A percentile compares a stretch with the other conserved stretches of the same genome.
These are phyloP conservation scores for Pyropia haitanensis DNA, from an alignment of 23 red algal species.

Conservation along the genomic window DNA sequence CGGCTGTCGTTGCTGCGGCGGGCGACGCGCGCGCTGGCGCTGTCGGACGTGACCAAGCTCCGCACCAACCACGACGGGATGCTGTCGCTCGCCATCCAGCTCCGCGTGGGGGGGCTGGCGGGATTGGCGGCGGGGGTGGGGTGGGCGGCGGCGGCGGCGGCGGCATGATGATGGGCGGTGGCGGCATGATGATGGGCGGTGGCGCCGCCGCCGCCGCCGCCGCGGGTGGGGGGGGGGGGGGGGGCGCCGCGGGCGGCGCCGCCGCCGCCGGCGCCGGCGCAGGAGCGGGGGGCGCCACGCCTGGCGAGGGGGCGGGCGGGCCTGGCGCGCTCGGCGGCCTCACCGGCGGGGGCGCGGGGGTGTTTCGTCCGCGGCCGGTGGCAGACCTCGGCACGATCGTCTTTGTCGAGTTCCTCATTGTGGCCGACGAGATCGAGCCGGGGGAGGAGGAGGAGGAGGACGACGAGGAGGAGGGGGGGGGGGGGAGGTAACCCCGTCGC, in stretches of 20 bases:
- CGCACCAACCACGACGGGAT: slow-evolving; percentile 18
- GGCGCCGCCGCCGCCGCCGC: too few species aligned
- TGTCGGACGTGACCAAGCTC: slow-evolving; percentile 28
- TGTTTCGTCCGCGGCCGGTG: not conserved
- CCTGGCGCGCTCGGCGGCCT: too few species aligned
- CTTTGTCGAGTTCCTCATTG: slow-evolving; percentile 49
- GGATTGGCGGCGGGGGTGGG: too few species aligned
- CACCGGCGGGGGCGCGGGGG: too few species aligned
- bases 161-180: not conserved
- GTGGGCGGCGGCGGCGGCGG: not conserved
- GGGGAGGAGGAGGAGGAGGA: slow-evolving; percentile 13
- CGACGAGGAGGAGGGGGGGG: slow-evolving; percentile 5
- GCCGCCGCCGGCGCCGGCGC: too few species aligned
- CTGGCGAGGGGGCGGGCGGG: too few species aligned
- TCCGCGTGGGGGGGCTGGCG: slow-evolving; percentile 10
- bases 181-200: not conserved
- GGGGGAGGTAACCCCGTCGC: too few species aligned
- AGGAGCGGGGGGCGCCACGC: too few species aligned
- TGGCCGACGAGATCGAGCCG: slow-evolving; percentile 24
- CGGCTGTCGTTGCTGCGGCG: slow-evolving; percentile 1
- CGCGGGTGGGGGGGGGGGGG: too few species aligned
- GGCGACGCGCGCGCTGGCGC: slow-evolving; percentile 1
- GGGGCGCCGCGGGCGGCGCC: too few species aligned
- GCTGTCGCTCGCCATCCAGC: slow-evolving; percentile 4
- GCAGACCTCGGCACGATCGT: slow-evolving; percentile 5